Evolutionary conservation across 1,139 yeast species (phyloP), one percentile per base, ranked within the genome.

Genomic region (Candida labiduridarum): DNA sequence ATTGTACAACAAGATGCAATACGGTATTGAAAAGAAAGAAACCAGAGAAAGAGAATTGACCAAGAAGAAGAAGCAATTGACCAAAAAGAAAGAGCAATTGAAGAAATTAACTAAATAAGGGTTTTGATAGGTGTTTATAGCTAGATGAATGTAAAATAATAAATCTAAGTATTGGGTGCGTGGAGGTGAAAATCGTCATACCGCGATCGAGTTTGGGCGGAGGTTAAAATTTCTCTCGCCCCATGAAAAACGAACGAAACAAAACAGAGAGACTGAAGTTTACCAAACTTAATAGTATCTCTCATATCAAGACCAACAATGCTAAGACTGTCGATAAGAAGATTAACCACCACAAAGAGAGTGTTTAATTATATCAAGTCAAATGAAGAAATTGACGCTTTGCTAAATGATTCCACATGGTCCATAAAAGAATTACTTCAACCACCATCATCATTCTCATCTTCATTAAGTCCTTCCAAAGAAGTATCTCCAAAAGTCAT

Each of bases 1-100:
- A 72, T 80, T 92, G 60, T 94, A 94, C 79, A 87, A 88, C 76
- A 89, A 89, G 85, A 89, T 94, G 96, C 95, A 90, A 76, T 86
- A 90, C 67, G 95, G 96, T 52, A 84, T 88, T 63, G 86, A 87
- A 52, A 85, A 89, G 81, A 89, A 90, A 73, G 94, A 89, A 65
- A 81, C 81, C 52, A 84, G 95, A 71, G 83, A 84, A 61, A 88
- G 87, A 51, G 83, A 81, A 49, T 79, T 94, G 67, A 78, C 83
- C 60, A 82, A 84, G 76, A 91, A 91, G 84, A 87, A 84, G 72
- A 84, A 86, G 71, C 86, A 84, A 72, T 71, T 90, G 52, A 87
- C 82, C 49, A 87, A 88, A 73, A 75, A 83, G 53, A 86, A 87
- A 72, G 68, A 74, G 45, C 79, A 84, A 64, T 70, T 83, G 66